phyloP scores from a whole-genome alignment of 2,329 filamentous ascomycete genomes.

The Penicillium sp. region DNA sequence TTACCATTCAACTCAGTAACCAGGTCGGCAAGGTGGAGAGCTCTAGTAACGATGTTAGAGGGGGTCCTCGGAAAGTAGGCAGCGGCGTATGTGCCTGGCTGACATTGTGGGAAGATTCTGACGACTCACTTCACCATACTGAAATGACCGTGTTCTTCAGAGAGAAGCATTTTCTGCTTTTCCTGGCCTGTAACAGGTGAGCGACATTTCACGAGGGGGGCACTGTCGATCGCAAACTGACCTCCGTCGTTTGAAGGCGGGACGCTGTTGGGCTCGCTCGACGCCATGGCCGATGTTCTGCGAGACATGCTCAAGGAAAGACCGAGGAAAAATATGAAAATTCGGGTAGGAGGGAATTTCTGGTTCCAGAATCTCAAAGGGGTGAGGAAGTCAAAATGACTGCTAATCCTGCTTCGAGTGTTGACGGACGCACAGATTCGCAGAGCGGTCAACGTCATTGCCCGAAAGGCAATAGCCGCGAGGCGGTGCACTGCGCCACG shows the following conservation, averaged over 20 bases:
- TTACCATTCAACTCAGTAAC: constrained; percentile 52
- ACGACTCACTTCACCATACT: constrained; percentile 49
- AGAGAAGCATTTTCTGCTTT: constrained; percentile 52
- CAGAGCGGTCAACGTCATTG: constrained; percentile 39
- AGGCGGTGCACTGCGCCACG: constrained; percentile 31
- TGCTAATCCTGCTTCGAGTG: constrained; percentile 29
- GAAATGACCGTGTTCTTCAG: constrained; percentile 50
- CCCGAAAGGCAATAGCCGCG: constrained; percentile 16
- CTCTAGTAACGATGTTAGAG: constrained; percentile 31
- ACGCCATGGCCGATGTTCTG: constrained; percentile 37
- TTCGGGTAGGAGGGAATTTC: background rate
- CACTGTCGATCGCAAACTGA: constrained; percentile 22
- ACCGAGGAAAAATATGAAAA: background rate
- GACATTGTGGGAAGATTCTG: too few relatives aligned
- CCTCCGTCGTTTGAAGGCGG: constrained; percentile 34
- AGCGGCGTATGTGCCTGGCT: background rate
- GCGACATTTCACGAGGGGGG: constrained; percentile 8
- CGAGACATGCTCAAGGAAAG: constrained; percentile 39
- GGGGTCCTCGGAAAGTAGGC: constrained; percentile 33
- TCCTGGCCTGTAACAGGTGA: constrained; percentile 40
- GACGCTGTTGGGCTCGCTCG: constrained; percentile 31
- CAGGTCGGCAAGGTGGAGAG: constrained; percentile 51
- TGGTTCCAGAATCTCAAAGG: constrained; percentile 6
- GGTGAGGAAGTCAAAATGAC: constrained; percentile 11
- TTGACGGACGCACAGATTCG: constrained; percentile 37